Base-by-base conservation (phyloP, 2,329 filamentous ascomycete species). In the Penicillium paneum region DNA sequence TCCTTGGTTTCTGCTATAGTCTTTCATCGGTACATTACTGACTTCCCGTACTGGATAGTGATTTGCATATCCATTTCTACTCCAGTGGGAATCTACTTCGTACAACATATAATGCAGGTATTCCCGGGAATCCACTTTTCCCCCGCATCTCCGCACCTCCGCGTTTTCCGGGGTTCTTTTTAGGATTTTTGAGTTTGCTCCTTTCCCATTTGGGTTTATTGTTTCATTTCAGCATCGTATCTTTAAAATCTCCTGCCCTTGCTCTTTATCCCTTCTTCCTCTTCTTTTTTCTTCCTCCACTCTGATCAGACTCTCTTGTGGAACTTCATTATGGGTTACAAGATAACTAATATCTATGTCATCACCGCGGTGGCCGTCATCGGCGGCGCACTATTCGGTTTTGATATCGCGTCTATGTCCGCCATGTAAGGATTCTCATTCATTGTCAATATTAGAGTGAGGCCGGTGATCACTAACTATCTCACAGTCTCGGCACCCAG, bases 381-480 rank as follows among this genome's bases (percentile, higher is more conserved):
- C 76, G 87, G 87, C 62, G 87, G 87, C 68, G 83, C 82, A 24
- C 77, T 91, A 26, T 91, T 91, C 66, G 89, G 89, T 63, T 91
- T 91, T 68, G 89, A 91, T 73, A 90, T 91, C 64, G 84, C 82
- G 52, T 88, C 85, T 40, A 90, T 91, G 87, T 85, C 83, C 35
- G 83, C 82, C 42, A 83, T 85, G 62, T 64, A 49, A 48, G 60
- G 42, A 1, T 24, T 13, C 13, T 17, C 8, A 19, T 26, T 3
- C 19, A 15, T 19, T 13, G 1, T 8, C 2, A n/a, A 26, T 19
- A 8, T 17, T 19, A 24, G 3, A 7, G 11, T 13, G 21, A 8
- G 7, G 11, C 8, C 29, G 6, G 11, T 10, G 36, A 26, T 48
- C 4, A 39, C 51, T 48, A 45, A 50, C 49, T 44, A 10, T 34